Conservation (phyloP, 2,329 filamentous ascomycete genomes). For the Pyrenophora graminea region DNA sequence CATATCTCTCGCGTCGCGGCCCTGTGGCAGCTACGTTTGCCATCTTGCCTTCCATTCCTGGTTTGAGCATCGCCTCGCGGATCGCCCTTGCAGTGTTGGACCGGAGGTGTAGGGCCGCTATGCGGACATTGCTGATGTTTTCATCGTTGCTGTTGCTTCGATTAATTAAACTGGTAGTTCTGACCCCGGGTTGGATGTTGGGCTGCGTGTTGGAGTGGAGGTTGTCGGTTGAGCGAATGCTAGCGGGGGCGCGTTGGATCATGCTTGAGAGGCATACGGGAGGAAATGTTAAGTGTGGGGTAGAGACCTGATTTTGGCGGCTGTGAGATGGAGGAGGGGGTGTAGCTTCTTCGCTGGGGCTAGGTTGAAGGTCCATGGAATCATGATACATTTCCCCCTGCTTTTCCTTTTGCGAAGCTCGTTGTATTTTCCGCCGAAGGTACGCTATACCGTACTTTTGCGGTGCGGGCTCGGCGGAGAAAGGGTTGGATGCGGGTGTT, state of each 20-base stretch:
- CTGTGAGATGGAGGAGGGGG: no score
- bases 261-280: constrained; percentile 2
- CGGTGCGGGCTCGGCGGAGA: background rate
- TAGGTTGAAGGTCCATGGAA: no score
- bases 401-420: background rate
- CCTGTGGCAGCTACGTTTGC: no score
- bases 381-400: background rate
- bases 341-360: no score
- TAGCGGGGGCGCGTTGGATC: background rate
- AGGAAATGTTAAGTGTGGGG: background rate
- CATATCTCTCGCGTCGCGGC: no score
- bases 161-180: background rate
- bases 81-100: constrained; percentile 4
- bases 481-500: background rate
- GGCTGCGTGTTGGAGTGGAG: no score
- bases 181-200: background rate
- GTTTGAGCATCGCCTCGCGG: constrained; percentile 1
- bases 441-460: constrained; percentile 3
- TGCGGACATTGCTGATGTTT: background rate
- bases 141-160: no score
- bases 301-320: no score
- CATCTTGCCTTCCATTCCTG: background rate
- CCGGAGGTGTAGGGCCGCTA: constrained; percentile 3
- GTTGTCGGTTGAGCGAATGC: background rate
- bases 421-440: background rate